These are phyloP conservation scores for Candida insectalens DNA, from an alignment of 805 yeast genomes.

Conservation along the genomic window DNA sequence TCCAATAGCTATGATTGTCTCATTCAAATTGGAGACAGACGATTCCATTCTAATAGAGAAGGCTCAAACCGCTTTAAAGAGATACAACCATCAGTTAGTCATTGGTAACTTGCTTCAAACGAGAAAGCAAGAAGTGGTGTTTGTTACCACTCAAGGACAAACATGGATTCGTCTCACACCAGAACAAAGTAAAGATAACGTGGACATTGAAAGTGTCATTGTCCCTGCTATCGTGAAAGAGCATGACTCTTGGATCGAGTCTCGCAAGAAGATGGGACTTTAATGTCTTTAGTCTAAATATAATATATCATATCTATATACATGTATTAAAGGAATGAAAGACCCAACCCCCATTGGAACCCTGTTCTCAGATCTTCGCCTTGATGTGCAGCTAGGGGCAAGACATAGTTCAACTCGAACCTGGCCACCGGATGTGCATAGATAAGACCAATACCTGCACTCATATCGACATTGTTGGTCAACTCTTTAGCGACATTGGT, in stretches of 20 bases:
- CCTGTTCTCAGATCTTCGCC: constrained; percentile 42
- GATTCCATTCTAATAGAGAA: constrained; percentile 56
- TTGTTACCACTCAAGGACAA: constrained; percentile 47
- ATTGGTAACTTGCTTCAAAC: constrained; percentile 89
- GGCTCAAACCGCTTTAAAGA: constrained; percentile 66
- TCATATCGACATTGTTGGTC: constrained; percentile 23
- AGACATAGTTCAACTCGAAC: constrained; percentile 45
- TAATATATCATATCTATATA: background rate
- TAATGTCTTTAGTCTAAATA: constrained; percentile 5
- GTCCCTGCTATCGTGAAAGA: constrained; percentile 64
- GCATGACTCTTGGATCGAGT: constrained; percentile 56
- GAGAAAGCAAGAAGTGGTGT: constrained; percentile 79
- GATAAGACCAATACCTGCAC: constrained; percentile 39
- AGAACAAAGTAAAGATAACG: constrained; percentile 27
- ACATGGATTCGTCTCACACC: constrained; percentile 43
- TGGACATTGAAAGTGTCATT: constrained; percentile 71
- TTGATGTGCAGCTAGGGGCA: constrained; percentile 36
- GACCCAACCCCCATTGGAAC: constrained; percentile 48
- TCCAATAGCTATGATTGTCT: constrained; percentile 86
- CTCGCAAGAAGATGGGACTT: constrained; percentile 17
- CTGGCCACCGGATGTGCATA: constrained; percentile 50
- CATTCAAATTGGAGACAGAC: constrained; percentile 93
- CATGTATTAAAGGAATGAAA: constrained; percentile 36
- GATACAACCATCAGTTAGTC: constrained; percentile 89
- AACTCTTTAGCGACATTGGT: constrained; percentile 4